Base-by-base conservation (phyloP, 1,284 basidiomycete genomes). In the Microbotryum intermedium region DNA sequence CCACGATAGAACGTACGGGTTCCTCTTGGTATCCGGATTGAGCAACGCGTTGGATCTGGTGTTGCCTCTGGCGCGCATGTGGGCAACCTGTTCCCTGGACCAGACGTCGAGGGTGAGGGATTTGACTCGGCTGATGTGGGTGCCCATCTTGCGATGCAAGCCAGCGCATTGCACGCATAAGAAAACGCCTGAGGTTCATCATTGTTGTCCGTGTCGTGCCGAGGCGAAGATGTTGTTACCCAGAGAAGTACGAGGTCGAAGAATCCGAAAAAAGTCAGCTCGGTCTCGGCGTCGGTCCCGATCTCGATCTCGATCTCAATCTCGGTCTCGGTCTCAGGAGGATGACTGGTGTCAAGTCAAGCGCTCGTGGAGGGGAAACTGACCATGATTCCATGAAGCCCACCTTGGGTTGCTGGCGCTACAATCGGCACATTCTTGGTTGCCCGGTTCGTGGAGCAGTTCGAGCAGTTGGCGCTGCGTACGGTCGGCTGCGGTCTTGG, bases 51-150 rank as follows among this genome's bases (percentile, higher is more conserved):
- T 76, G 55, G 70, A 69, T 42, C 67, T 70, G 39, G 65, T 29
- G 57, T 76, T 76, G 44, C 75, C 75, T 10, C 67, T 56, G 10
- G 60, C 63, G 23, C 69, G 65, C 74, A 76, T 75, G 49, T 64
- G 64, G 62, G 74, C 72, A 43, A 75, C 74, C 60, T 76, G 73
- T 26, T 75, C 74, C 30, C 68, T 67, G 0, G 73, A 69, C 74
- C 74, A 76, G 0, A 69, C 72, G 57, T 75, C 75, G 51, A 74
- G 66, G 8, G 73, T 72, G 42, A 76, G 43, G n/a, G 72, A 74
- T 55, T 74, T 74, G 55, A 76, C 71, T 57, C 75, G 74, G 25
- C 67, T 69, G 56, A 76, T 69, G 58, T 74, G 74, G 2, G 71
- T 71, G 10, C 74, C 73, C 67, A 76, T 69, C 61, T 74, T 74